A percentile compares a stretch with the other conserved stretches of the same genome.
Conservation (phyloP, 768 basidiomycete genomes). For the Termitomyces sp. region DNA sequence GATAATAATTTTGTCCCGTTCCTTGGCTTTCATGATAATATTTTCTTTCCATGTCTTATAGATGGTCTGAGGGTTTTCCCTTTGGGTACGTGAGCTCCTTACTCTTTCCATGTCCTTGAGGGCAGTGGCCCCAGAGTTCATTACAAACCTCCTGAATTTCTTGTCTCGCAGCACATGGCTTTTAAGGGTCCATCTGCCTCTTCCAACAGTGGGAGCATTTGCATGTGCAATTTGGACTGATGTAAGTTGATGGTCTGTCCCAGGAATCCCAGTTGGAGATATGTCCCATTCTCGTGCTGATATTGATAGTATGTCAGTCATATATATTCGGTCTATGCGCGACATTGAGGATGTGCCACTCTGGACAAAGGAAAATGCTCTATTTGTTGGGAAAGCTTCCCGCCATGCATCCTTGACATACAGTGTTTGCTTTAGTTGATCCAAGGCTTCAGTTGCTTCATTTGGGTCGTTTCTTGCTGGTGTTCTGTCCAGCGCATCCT, state of each 20-base stretch:
- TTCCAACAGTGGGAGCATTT: neutral
- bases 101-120: neutral
- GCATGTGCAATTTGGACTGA: neutral
- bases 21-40: neutral
- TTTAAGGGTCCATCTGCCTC: neutral
- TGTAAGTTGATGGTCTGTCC: neutral
- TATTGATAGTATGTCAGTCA: too few species aligned
- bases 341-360: too few species aligned
- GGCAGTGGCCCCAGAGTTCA: fast-evolving
- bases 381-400: too few species aligned
- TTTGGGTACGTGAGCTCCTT: too few species aligned
- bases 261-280: neutral
- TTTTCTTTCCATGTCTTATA: neutral
- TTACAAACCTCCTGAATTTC: neutral
- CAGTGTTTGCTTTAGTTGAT: too few species aligned
- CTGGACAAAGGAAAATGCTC: too few species aligned
- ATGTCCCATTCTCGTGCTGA: neutral
- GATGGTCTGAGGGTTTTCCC: neutral
- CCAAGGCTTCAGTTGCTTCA: too few species aligned
- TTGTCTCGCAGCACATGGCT: neutral
- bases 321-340: too few species aligned
- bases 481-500: too few species aligned
- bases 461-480: neutral
- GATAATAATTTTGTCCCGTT: neutral
- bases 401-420: too few species aligned